Evolutionary conservation across 1,284 basidiomycete genomes (phyloP).

Genomic region (Somion occarium): DNA sequence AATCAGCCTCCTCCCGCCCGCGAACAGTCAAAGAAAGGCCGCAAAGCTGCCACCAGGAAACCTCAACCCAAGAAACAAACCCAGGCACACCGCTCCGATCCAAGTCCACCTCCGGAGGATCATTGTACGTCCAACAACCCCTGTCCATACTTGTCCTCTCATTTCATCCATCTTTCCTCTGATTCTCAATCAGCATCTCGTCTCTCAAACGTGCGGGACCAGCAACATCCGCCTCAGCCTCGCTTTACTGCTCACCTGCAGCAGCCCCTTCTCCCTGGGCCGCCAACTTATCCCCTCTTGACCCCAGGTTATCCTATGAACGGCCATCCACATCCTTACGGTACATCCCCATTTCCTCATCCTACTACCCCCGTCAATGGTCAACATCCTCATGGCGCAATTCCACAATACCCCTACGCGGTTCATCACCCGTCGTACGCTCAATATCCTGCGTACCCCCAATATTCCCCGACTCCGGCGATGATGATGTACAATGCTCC

Average conservation of each 20-base stretch:
- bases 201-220: constrained; percentile 34
- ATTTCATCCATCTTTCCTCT: constrained; percentile 16
- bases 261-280: constrained; percentile 39
- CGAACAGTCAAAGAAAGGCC: constrained; percentile 12
- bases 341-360: constrained; percentile 52
- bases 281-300: constrained; percentile 31
- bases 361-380: constrained; percentile 40
- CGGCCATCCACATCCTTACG: constrained; percentile 31
- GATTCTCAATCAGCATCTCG: constrained; percentile 29
- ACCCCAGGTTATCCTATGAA: constrained; percentile 66
- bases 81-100: constrained; percentile 5
- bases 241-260: constrained; percentile 43
- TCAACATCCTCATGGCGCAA: constrained; percentile 26
- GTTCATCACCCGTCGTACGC: constrained; percentile 47
- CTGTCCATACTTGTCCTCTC: constrained; percentile 1
- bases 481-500: constrained; percentile 59
- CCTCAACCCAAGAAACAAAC: constrained; percentile 4
- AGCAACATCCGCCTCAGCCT: constrained; percentile 22
- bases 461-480: constrained; percentile 46
- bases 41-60: not conserved
- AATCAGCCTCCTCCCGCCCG: constrained; percentile 5
- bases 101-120: constrained; percentile 10
- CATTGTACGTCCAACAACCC: constrained; percentile 12
- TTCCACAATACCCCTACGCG: constrained; percentile 50
- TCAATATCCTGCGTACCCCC: constrained; percentile 47